Evolutionary conservation across 371 early-diverging fungal species (phyloP), one percentile per base, ranked within the genome.

Genomic region (Mucor velutinosus): DNA sequence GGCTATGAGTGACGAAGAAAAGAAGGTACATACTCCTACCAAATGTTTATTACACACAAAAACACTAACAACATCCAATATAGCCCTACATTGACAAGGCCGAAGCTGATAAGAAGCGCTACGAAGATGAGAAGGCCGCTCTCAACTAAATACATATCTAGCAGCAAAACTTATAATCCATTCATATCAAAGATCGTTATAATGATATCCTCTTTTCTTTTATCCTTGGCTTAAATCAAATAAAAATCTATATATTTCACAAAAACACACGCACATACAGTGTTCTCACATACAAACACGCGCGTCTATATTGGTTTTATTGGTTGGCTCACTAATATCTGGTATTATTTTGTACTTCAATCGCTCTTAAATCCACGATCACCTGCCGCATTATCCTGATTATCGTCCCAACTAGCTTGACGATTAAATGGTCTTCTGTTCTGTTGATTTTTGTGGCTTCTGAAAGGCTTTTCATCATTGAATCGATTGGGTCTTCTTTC

Each of bases 71-170:
- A 62, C 27, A 37, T 62, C 58, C 65, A 71, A 74, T 39, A 43
- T 35, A 80, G 69, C 89, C 89, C 32, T 91, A 78, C 69, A 33
- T 51, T 61, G 76, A 81, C 25, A 76, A 79, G 73, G 87, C 89
- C 57, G 82, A 81, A 30, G 69, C 70, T 32, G 93, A 93, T 76
- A 92, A 91, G 83, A 74, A 84, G 72, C 91, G 94, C 66, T 93
- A 93, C 78, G 87, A 90, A 72, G 64, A 67, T 17, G 92, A 92
- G 75, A 90, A 90, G 84, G 87, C 81, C 39, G 63, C 51, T 21
- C 49, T 21, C 53, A 63, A 63, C 25, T 63, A 63, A 63, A 63
- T 29, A 11, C 30, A 60, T 51, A 45, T 45, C 45, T 37, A 37
- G 4, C 17, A 17, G 7, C 45, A 45, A 45, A n/a, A 45, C 19